phyloP scores from a whole-genome alignment of 2,329 filamentous ascomycete species.

The Fusarium pilosicola region DNA sequence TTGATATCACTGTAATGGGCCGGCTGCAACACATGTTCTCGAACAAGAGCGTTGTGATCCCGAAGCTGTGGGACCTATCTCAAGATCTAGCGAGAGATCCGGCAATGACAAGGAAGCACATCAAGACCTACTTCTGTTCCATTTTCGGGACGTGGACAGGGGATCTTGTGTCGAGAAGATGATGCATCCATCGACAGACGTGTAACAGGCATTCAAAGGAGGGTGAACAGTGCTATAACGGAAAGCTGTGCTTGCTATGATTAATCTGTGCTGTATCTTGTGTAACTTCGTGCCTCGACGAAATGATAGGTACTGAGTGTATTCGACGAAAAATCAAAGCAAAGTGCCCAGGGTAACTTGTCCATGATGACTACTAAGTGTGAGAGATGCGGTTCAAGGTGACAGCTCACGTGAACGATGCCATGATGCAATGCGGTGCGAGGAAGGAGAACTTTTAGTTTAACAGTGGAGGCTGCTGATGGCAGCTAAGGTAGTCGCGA shows the following conservation, averaged over 20 bases:
- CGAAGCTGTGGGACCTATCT: slow-evolving; percentile 25
- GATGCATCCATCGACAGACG: background rate
- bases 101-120: slow-evolving; percentile 1
- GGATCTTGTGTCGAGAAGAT: background rate
- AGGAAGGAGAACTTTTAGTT: background rate
- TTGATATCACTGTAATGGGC: slow-evolving; percentile 9
- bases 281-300: background rate
- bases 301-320: background rate
- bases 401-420: background rate
- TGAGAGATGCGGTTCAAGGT: background rate
- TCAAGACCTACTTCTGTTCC: background rate
- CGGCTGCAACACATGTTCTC: slow-evolving; percentile 17
- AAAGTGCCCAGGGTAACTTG: background rate
- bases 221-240: background rate
- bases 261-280: background rate
- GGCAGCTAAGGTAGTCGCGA: background rate
- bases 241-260: background rate
- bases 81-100: slow-evolving; percentile 36
- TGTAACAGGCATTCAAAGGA: background rate
- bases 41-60: slow-evolving; percentile 24
- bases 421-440: background rate
- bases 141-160: background rate
- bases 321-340: background rate
- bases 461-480: background rate
- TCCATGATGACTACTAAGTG: background rate